A percentile compares a stretch with the other conserved stretches of the same genome.
Conservation (phyloP, 1,284 basidiomycete genomes). For the Waitea zeae region DNA sequence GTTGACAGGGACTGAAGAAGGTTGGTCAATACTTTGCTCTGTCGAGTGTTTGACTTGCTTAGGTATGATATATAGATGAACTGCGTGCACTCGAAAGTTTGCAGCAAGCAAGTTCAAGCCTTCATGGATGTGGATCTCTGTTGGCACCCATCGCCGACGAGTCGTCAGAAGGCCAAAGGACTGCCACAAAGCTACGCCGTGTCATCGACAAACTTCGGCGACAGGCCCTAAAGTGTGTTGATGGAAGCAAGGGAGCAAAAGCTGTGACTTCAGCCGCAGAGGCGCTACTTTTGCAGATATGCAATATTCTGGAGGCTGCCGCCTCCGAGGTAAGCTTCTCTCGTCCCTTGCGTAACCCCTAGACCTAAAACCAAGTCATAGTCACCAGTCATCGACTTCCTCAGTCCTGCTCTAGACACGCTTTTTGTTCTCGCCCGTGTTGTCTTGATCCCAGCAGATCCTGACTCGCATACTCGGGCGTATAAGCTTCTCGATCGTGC, state of each 20-base stretch:
- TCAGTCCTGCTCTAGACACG: conserved; percentile 39
- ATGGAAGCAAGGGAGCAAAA: conserved; percentile 12
- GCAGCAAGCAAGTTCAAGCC: no score
- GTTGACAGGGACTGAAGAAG: no score
- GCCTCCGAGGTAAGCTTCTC: conserved; percentile 13
- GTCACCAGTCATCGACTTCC: conserved; percentile 16
- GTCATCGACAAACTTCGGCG: conserved; percentile 43
- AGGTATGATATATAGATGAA: no score
- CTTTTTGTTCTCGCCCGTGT: conserved; percentile 40
- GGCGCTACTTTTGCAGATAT: conserved; percentile 15
- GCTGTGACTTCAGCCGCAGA: conserved; percentile 1
- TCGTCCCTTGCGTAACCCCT: conserved; percentile 1
- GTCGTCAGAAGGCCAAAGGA: no score
- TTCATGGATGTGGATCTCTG: no score
- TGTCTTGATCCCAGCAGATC: conserved; percentile 23
- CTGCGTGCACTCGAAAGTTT: no score
- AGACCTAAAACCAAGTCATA: conserved; percentile 6
- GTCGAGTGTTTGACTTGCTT: no score
- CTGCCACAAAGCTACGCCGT: conserved; percentile 34
- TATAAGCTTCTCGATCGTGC: conserved; percentile 32
- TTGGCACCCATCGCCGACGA: no score
- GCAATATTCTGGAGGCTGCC: conserved; percentile 12
- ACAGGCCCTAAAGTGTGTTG: conserved; percentile 25
- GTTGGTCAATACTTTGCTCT: no score
- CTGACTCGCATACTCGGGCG: conserved; percentile 29